Evolutionary conservation across 1,284 basidiomycete species (phyloP), one percentile per base, ranked within the genome.

Genomic region (Ustilago esculenta): DNA sequence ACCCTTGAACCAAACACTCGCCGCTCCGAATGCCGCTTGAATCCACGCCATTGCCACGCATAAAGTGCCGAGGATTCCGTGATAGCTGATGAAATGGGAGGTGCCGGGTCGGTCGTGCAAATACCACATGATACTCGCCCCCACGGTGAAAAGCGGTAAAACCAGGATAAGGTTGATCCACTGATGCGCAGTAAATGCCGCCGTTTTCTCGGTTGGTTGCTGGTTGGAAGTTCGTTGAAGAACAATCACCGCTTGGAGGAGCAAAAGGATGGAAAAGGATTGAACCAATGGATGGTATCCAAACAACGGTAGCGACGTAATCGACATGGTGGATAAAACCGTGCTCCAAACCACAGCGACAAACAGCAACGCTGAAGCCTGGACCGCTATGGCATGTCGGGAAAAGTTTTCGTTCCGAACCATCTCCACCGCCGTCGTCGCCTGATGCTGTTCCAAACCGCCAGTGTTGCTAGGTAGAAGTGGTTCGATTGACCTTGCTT

Each of bases 101-200:
- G 67, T 33, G 21, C 30, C 36, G 7, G 70, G 64, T 24, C 70
- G 60, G 33, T 60, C 45, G 64, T 78, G 76, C 5, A 78, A 54
- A 40, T 76, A 73, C 59, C 60, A 78, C 76, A 78, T 78, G 54
- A 78, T 73, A 18, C 30, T 44, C 0, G 73, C 75, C 2, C 75
- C 76, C 0, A 53, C 68, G 2, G 76, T 76, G 51, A 76, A 65
- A 11, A 76, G 54, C 2, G 75, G 72, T 0, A 76, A 63, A 6
- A 66, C 56, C 20, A 75, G 36, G 2, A 66, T 20, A n/a, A 74
- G 33, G 45, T 72, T 72, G 45, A 76, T 20, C 18, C 42, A 29
- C 35, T 72, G 72, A 40, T 76, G 76, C 5, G 50, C 50, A 1
- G 23, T 33, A 14, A 76, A 57, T 0, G 72, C 75, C 5, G 54